A percentile compares a stretch with the other conserved stretches of the same genome.
Evolutionary conservation across 345 rosid genomes (phyloP).

Genomic region (Punica granatum): DNA sequence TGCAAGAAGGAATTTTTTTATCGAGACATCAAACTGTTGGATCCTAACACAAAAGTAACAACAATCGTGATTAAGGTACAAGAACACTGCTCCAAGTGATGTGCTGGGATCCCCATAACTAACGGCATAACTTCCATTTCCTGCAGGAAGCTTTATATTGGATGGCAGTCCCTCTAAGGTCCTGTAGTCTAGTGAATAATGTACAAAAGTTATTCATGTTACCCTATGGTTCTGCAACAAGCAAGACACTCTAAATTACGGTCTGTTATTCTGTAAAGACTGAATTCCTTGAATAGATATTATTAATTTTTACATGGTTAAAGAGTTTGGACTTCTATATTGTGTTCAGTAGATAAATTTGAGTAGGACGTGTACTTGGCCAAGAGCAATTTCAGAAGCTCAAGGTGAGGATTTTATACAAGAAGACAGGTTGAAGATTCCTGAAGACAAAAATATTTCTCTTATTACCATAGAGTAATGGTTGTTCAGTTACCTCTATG

Average conservation of each 20-base stretch:
- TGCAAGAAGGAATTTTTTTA: no score
- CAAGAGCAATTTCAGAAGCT: neutral
- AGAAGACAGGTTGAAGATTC: neutral
- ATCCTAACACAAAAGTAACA: no score
- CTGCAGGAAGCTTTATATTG: neutral
- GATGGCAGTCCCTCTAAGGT: no score
- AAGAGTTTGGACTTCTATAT: neutral
- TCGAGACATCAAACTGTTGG: no score
- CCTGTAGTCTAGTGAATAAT: no score
- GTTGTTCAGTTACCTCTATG: slow-evolving; percentile 55
- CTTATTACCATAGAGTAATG: neutral
- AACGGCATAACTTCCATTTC: neutral
- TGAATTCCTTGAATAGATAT: neutral
- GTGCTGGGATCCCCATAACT: neutral
- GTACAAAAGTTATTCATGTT: no score
- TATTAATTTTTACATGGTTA: neutral
- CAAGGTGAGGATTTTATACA: neutral
- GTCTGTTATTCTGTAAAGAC: neutral
- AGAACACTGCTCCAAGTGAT: neutral
- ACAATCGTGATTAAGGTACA: no score
- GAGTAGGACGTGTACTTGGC: neutral
- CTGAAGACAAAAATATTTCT: neutral
- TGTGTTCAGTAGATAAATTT: neutral
- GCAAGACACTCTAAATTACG: no score
- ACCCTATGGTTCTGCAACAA: no score